Evolutionary conservation across 163 green algal species (phyloP), one percentile per base, ranked within the genome.

Genomic region (Volvox carteri): DNA sequence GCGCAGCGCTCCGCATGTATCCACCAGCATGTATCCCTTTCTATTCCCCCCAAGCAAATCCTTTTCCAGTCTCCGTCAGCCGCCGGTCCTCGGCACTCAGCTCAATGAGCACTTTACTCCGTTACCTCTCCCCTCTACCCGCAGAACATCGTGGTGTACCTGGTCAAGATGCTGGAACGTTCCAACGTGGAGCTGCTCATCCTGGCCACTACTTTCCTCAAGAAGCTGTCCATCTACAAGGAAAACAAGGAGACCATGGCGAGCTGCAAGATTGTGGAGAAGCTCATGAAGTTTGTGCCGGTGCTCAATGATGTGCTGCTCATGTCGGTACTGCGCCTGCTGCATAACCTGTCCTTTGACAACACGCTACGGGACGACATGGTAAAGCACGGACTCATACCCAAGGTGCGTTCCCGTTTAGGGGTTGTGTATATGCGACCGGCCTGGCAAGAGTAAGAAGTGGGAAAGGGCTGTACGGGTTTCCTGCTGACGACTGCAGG

Each of bases 281-380:
- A 95, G 91, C 94, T 96, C n/a, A 85, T 89, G 87, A 93, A 92
- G 87, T 95, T 96, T 85, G 93, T 97, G 67, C 93, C 93, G 7
- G 94, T 93, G 88, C 84, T 90, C 54, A 95, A 95, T 73, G 90
- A 94, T 56, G 91, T 95, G 85, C 90, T 96, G 73, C 92, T 95
- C 39, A 94, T 94, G 91, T 87, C 60, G 1, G 91, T 94, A 83
- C 92, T 98, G 78, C 91, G 95, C 1, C 94, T 98, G 85, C 93
- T 97, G 84, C 94, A 97, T 92, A 98, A 98, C 89, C 93, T 99
- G 62, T 96, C 95, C 0, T 99, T 98, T 79, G 96, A 99, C 83
- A 60, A 56, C 3, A 65, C 14, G 7, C 80, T 96, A 65, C 90
- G 96, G 30, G 90, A 95, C 35, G 93, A 94, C 58, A 97, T 98